These are phyloP conservation scores for Zygosaccharomyces bailii DNA, from an alignment of 805 yeast genomes.

Conservation along the genomic window DNA sequence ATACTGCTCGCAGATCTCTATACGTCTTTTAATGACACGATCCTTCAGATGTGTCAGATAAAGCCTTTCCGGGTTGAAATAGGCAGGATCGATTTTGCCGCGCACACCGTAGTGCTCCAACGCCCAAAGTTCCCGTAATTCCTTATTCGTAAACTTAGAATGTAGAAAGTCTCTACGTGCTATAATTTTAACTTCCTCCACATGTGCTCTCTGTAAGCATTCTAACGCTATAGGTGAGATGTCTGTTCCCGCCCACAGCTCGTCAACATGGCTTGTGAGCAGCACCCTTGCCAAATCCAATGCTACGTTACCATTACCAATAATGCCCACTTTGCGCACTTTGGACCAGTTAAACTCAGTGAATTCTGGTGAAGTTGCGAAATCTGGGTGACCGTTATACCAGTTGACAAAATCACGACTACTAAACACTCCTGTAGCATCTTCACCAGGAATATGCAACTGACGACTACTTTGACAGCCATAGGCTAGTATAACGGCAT, in stretches of 20 bases:
- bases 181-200: conserved; percentile 65
- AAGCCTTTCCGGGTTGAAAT: conserved; percentile 30
- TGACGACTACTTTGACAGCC: conserved; percentile 67
- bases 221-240: conserved; percentile 59
- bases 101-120: conserved; percentile 49
- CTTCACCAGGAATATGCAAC: conserved; percentile 56
- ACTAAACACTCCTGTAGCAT: conserved; percentile 60
- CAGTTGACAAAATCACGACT: conserved; percentile 90
- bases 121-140: conserved; percentile 77
- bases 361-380: conserved; percentile 32
- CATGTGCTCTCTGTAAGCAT: conserved; percentile 47
- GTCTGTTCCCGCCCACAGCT: conserved; percentile 67
- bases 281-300: conserved; percentile 83
- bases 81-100: conserved; percentile 43
- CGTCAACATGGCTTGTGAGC: conserved; percentile 47
- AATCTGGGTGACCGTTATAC: conserved; percentile 88
- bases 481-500: conserved; percentile 75
- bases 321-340: conserved; percentile 64
- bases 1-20: conserved; percentile 59
- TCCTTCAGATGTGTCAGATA: conserved; percentile 32
- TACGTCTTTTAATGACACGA: conserved; percentile 60
- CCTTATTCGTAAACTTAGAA: conserved; percentile 89
- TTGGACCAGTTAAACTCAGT: conserved; percentile 56
- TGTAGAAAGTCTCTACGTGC: conserved; percentile 85
- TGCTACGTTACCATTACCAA: conserved; percentile 98